Base-by-base conservation (phyloP, 2,329 filamentous ascomycete genomes). In the Stemphylium vesicarium region DNA sequence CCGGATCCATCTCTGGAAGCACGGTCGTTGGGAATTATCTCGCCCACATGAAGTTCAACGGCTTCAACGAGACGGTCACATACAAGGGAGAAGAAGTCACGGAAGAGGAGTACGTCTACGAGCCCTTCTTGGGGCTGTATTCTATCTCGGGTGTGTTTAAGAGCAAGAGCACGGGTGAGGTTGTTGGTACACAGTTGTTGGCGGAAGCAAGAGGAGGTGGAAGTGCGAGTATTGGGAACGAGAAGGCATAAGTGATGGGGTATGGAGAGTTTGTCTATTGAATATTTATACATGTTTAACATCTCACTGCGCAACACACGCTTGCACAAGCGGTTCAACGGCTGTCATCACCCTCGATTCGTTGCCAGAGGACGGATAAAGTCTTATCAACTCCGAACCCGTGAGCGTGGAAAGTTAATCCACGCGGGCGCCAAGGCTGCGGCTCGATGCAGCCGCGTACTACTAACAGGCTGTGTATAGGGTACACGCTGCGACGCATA, bases 11-110 rank as follows among this genome's bases (percentile, higher is more conserved):
- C 53, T 75, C 71, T 11, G 69, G 75, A 2, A 69, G 76, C 36
- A 68, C 65, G 7, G 71, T 78, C 7, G 82, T 84, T 0, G 84
- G 84, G 6, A 78, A 66, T 50, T 85, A 84, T 66, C 65, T 70
- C 47, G 74, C 68, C 39, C 79, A 83, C 63, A 86, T 86, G 83
- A 76, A 70, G 9, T 85, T 84, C 66, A 84, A 78, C 35, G 82
- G 83, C 4, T 82, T 84, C 69, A 75, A 79, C 36, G 57, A 72
- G 60, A 69, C 63, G 2, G 69, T 73, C 1, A 63, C 60, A 7
- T 70, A 59, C 49, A 77, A 82, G 58, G 82, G 80, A 2, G 60
- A 78, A 57, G 70, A 75, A 40, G 80, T 81, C 51, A 79, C 75
- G 58, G 82, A 84, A 69, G 67, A 82, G 62, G 79, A 83, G 64